Conservation (phyloP, 352 stramenopile species). For the Globisporangium iwayamae region DNA sequence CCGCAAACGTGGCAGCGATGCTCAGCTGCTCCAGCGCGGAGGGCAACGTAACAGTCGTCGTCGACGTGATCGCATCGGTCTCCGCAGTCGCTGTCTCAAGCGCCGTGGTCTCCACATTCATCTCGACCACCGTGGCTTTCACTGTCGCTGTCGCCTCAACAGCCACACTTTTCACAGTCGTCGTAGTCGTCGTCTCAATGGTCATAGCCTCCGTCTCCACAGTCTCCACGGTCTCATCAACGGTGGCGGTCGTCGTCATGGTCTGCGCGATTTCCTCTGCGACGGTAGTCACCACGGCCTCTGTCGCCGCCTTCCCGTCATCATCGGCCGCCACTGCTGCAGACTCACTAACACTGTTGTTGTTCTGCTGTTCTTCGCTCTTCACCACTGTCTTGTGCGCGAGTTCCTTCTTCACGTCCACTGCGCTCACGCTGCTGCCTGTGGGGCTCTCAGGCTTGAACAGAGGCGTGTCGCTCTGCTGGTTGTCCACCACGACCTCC, state of each 20-base stretch:
- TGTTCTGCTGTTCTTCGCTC: not conserved
- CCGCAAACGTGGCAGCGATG: not conserved
- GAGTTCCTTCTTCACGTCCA: conserved; percentile 1
- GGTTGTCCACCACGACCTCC: conserved; percentile 18
- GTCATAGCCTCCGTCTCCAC: not conserved
- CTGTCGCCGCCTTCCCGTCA: not conserved
- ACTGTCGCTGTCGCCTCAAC: not conserved
- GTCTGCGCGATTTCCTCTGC: conserved; percentile 4
- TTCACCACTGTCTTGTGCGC: not conserved
- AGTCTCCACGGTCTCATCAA: not conserved
- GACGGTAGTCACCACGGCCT: not conserved
- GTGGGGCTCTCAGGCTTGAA: conserved; percentile 4
- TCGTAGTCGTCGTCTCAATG: not conserved
- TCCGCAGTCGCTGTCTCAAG: not conserved
- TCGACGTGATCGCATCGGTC: not conserved
- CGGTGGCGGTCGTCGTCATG: not conserved
- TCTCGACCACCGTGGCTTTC: not conserved
- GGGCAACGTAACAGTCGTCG: not conserved
- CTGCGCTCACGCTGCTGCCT: not conserved
- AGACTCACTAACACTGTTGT: not conserved
- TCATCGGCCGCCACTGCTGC: not conserved
- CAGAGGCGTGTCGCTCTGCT: not conserved
- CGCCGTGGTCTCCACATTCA: not conserved
- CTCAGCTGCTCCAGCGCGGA: not conserved
- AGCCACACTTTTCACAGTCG: not conserved